phyloP scores from a whole-genome alignment of 1,284 basidiomycete species.

The Fomitopsis pinicola region DNA sequence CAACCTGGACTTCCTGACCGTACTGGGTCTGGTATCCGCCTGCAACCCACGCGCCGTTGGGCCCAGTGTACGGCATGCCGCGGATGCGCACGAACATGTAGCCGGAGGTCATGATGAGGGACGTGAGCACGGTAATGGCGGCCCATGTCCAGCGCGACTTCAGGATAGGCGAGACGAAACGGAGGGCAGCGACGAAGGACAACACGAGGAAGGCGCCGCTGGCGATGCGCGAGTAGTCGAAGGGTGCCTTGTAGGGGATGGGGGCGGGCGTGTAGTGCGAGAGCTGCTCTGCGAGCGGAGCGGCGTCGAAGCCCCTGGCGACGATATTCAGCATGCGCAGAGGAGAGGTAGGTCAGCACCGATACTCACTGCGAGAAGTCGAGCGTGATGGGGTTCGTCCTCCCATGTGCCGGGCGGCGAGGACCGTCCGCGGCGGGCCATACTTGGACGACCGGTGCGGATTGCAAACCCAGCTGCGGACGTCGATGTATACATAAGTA shows the following conservation, averaged over 20 bases:
- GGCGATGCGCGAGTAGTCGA: constrained; percentile 60
- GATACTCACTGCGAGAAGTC: constrained; percentile 69
- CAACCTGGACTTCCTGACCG: constrained; percentile 89
- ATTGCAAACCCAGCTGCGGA: constrained; percentile 60
- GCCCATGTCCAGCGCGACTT: constrained; percentile 83
- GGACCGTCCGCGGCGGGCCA: constrained; percentile 74
- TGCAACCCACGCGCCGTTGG: constrained; percentile 77
- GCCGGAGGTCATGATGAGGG: constrained; percentile 84
- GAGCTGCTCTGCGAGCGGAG: constrained; percentile 72
- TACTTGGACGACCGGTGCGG: constrained; percentile 81
- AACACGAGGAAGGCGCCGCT: constrained; percentile 41
- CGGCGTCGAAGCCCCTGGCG: constrained; percentile 75
- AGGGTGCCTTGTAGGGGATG: constrained; percentile 71
- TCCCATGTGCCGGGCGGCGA: constrained; percentile 48
- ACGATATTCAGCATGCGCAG: background rate
- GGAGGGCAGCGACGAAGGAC: constrained; percentile 44
- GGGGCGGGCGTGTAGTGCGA: constrained; percentile 67
- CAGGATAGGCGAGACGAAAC: constrained; percentile 66
- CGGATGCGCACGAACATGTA: constrained; percentile 98
- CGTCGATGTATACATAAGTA: background rate
- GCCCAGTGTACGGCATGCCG: constrained; percentile 67
- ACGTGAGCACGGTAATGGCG: constrained; percentile 53
- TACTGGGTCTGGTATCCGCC: constrained; percentile 88
- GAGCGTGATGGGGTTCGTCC: constrained; percentile 58
- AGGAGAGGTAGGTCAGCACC: too few species aligned